These are phyloP conservation scores for Cercospora sojina DNA, from an alignment of 2,329 filamentous ascomycete genomes.

Conservation along the genomic window DNA sequence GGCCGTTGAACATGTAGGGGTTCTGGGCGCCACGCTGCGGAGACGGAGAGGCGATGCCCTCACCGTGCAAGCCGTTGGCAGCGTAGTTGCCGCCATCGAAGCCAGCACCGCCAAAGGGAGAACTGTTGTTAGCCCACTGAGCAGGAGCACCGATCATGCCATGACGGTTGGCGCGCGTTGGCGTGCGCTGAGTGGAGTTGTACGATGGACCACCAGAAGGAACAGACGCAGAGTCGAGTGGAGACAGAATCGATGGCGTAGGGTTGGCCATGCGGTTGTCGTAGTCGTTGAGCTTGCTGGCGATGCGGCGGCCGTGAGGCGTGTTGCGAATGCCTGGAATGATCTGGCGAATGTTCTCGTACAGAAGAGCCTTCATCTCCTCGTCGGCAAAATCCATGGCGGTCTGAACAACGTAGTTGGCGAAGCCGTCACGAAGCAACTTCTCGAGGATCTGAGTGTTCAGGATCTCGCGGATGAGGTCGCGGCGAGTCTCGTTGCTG, in stretches of 20 bases:
- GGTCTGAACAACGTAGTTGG: constrained; percentile 98
- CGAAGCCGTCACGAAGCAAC: constrained; percentile 86
- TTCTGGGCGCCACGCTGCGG: constrained; percentile 33
- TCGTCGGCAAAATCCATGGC: constrained; percentile 81
- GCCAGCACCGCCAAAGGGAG: constrained; percentile 13
- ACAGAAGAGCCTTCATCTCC: constrained; percentile 69
- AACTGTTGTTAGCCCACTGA: constrained; percentile 25
- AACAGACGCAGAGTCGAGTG: constrained; percentile 21
- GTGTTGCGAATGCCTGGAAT: constrained; percentile 83
- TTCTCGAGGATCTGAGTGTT: constrained; percentile 75
- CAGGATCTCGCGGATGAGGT: constrained; percentile 82
- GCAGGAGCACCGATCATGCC: constrained; percentile 33
- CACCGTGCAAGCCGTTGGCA: constrained; percentile 18
- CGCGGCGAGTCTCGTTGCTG: constrained; percentile 68
- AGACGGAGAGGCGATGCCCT: constrained; percentile 32
- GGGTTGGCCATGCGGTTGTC: constrained; percentile 47
- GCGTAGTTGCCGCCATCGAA: constrained; percentile 22
- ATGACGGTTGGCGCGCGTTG: constrained; percentile 31
- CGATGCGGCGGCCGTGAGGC: constrained; percentile 90
- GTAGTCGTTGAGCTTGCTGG: constrained; percentile 73
- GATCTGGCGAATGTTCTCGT: constrained; percentile 82
- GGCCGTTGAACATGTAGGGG: constrained; percentile 25
- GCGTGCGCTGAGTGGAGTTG: constrained; percentile 19
- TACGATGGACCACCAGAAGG: constrained; percentile 13
- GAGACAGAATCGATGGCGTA: constrained; percentile 21